A percentile compares a stretch with the other conserved stretches of the same genome.
Evolutionary conservation across 352 stramenopile species (phyloP).

Genomic region (Pythium myriotylum): DNA sequence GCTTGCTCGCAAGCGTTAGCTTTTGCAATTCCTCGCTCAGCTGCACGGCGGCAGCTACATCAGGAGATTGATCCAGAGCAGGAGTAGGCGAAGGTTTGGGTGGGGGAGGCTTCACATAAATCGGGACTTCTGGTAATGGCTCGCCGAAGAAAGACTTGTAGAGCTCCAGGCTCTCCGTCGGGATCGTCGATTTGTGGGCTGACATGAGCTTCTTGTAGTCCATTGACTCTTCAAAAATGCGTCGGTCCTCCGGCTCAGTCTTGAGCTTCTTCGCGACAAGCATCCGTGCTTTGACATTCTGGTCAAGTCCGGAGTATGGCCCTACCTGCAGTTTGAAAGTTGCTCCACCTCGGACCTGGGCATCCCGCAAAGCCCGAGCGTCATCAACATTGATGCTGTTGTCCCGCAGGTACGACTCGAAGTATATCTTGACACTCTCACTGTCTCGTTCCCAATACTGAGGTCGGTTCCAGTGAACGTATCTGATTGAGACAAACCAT

Average conservation of each 20-base stretch:
- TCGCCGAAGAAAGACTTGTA: slow-evolving; percentile 87
- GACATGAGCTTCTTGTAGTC: slow-evolving; percentile 73
- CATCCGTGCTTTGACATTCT: slow-evolving; percentile 76
- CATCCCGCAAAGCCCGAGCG: slow-evolving; percentile 58
- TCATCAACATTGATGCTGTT: slow-evolving; percentile 78
- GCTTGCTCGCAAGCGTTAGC: slow-evolving; percentile 12
- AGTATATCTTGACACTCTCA: slow-evolving; percentile 79
- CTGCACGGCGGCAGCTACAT: background rate
- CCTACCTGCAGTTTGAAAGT: slow-evolving; percentile 83
- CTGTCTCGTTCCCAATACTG: slow-evolving; percentile 83
- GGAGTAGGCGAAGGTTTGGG: background rate
- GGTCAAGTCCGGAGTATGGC: slow-evolving; percentile 78
- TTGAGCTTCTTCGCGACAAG: slow-evolving; percentile 82
- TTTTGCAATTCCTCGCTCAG: slow-evolving; percentile 19
- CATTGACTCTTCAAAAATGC: slow-evolving; percentile 70
- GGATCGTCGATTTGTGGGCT: slow-evolving; percentile 49
- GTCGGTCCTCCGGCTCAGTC: slow-evolving; percentile 61
- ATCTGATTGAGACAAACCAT: slow-evolving; percentile 50
- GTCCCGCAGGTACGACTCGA: slow-evolving; percentile 78
- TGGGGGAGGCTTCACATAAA: slow-evolving; percentile 31
- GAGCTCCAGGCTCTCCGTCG: slow-evolving; percentile 67
- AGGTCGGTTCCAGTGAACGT: slow-evolving; percentile 49
- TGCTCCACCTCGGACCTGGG: slow-evolving; percentile 65
- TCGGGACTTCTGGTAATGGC: slow-evolving; percentile 56
- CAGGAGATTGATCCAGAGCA: background rate